Conservation (phyloP, 495 filamentous ascomycete genomes). For the Penicillium chermesinum region DNA sequence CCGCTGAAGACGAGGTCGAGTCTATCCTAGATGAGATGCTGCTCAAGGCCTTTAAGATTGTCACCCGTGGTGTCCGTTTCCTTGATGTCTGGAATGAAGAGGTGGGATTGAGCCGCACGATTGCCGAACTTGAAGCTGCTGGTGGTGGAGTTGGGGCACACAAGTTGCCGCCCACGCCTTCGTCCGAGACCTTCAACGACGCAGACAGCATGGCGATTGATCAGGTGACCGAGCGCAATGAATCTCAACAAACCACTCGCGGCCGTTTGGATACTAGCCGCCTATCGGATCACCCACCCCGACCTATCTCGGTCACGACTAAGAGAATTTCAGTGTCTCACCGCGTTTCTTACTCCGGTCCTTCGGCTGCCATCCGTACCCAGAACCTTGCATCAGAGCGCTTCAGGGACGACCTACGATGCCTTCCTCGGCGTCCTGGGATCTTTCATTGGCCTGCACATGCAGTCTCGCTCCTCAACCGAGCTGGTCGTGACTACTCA, state of each 20-base stretch:
- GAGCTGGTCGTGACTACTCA: constrained; percentile 72
- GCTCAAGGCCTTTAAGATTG: constrained; percentile 86
- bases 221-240: constrained; percentile 25
- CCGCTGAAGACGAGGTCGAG: constrained; percentile 58
- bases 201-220: constrained; percentile 19
- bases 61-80: constrained; percentile 85
- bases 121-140: constrained; percentile 50
- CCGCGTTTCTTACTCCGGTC: constrained; percentile 48
- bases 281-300: constrained; percentile 30
- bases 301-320: constrained; percentile 32
- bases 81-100: constrained; percentile 86
- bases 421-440: constrained; percentile 81
- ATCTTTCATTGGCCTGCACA: constrained; percentile 85
- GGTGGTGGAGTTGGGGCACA: constrained; percentile 21
- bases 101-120: constrained; percentile 56
- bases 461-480: constrained; percentile 81
- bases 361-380: constrained; percentile 39
- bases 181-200: constrained; percentile 49
- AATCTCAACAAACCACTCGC: constrained; percentile 33
- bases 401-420: constrained; percentile 73
- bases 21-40: constrained; percentile 86
- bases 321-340: constrained; percentile 55
- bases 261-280: constrained; percentile 38
- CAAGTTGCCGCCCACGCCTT: constrained; percentile 65
- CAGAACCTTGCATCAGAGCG: constrained; percentile 58